Percentiles rank a stretch among this genome's conserved stretches.
Evolutionary conservation across 441 rosid species (phyloP).

Genomic region (Cnidoscolus chayamansa): DNA sequence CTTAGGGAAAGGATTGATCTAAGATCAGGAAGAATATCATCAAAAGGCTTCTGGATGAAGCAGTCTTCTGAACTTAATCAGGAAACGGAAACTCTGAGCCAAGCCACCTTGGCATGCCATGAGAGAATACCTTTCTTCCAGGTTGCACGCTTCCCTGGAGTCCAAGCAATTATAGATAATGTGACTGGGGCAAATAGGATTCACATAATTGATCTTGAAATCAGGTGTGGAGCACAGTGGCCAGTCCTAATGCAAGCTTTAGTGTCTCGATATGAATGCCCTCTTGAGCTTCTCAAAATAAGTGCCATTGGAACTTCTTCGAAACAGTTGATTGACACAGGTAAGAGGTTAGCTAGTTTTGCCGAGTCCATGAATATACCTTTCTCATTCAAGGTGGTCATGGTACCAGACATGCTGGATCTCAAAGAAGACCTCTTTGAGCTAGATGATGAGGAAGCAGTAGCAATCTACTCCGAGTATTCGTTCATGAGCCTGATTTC

Average conservation of each 20-base stretch:
- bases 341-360: slow-evolving; percentile 38
- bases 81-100: slow-evolving; percentile 12
- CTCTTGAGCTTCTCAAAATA: slow-evolving; percentile 41
- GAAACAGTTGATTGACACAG: slow-evolving; percentile 29
- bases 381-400: slow-evolving; percentile 33
- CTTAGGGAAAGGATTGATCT: slow-evolving; percentile 45
- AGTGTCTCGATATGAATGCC: slow-evolving; percentile 24
- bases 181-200: slow-evolving; percentile 39
- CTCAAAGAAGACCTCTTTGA: slow-evolving; percentile 39
- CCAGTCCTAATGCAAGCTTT: slow-evolving; percentile 49
- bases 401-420: slow-evolving; percentile 39
- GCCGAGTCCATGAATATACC: slow-evolving; percentile 41
- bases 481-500: slow-evolving; percentile 24
- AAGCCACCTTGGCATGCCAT: slow-evolving; percentile 25
- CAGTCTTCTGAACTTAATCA: slow-evolving; percentile 11
- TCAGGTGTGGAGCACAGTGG: slow-evolving; percentile 48
- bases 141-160: slow-evolving; percentile 36
- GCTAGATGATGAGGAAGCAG: slow-evolving; percentile 30
- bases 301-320: slow-evolving; percentile 34
- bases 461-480: slow-evolving; percentile 26
- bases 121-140: slow-evolving; percentile 35
- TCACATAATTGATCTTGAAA: slow-evolving; percentile 45
- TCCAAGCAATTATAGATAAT: slow-evolving; percentile 47
- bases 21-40: slow-evolving; percentile 30
- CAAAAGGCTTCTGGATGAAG: neutral